Conservation (phyloP, 2,329 filamentous ascomycete genomes). For the Paracoccidioides brasiliensis region DNA sequence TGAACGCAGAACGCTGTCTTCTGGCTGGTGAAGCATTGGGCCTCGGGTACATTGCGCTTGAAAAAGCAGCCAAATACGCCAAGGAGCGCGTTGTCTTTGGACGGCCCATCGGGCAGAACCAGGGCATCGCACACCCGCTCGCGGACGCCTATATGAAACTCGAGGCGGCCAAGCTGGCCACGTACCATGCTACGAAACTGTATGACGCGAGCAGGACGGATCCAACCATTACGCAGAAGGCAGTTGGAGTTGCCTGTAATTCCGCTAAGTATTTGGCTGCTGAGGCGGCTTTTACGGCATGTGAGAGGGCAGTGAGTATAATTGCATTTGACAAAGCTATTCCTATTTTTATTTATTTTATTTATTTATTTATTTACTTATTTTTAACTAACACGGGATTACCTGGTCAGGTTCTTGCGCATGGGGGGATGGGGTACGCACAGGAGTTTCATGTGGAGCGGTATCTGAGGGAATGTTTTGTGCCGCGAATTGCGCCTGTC, state of each 20-base stretch:
- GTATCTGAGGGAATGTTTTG: conserved; percentile 46
- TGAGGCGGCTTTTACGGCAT: conserved; percentile 48
- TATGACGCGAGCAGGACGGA: conserved; percentile 45
- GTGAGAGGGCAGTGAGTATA: conserved; percentile 42
- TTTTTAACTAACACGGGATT: neutral
- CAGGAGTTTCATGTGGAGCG: conserved; percentile 51
- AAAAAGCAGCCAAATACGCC: conserved; percentile 52
- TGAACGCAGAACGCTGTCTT: conserved; percentile 67
- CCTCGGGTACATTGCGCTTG: conserved; percentile 58
- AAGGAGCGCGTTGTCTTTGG: conserved; percentile 50
- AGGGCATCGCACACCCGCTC: conserved; percentile 46
- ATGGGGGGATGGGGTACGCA: conserved; percentile 52
- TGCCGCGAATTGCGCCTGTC: conserved; percentile 47
- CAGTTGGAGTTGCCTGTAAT: conserved; percentile 49
- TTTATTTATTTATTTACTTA: neutral
- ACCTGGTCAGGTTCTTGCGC: conserved; percentile 26
- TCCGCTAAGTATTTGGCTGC: conserved; percentile 46
- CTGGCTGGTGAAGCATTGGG: conserved; percentile 69
- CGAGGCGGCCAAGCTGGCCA: conserved; percentile 48
- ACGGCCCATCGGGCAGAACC: conserved; percentile 46
- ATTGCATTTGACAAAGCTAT: neutral
- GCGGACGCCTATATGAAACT: conserved; percentile 48
- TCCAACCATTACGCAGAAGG: conserved; percentile 38
- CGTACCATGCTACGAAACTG: conserved; percentile 46
- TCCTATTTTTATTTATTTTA: conserved; percentile 40